A percentile compares a stretch with the other conserved stretches of the same genome.
phyloP scores from a whole-genome alignment of 2,329 filamentous ascomycete species.

The Akanthomyces lecanii region DNA sequence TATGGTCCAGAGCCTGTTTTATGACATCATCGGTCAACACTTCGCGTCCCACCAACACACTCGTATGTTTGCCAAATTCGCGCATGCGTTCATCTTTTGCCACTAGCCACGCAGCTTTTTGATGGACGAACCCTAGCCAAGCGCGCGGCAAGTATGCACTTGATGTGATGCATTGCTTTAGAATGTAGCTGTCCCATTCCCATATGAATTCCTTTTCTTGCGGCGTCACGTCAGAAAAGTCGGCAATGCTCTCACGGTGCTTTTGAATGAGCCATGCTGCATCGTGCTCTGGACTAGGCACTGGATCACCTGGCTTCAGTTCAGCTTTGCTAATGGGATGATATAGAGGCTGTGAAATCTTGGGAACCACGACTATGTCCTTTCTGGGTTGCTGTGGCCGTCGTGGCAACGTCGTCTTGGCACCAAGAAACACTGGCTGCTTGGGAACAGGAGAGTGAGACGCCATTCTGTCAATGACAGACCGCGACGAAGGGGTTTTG shows the following conservation, averaged over 20 bases:
- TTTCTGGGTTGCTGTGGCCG: slow-evolving; percentile 21
- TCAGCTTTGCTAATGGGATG: slow-evolving; percentile 53
- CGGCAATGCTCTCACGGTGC: slow-evolving; percentile 53
- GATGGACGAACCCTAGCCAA: slow-evolving; percentile 48
- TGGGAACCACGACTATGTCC: slow-evolving; percentile 41
- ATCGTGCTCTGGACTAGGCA: slow-evolving; percentile 43
- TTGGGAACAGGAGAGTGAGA: slow-evolving; percentile 23
- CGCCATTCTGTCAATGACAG: slow-evolving; percentile 21
- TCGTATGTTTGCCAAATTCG: slow-evolving; percentile 53
- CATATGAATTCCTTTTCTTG: slow-evolving; percentile 56
- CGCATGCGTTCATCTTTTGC: slow-evolving; percentile 43
- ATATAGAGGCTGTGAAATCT: slow-evolving; percentile 50
- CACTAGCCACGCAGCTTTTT: slow-evolving; percentile 51
- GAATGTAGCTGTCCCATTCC: slow-evolving; percentile 55
- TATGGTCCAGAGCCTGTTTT: slow-evolving; percentile 36
- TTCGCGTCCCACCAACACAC: slow-evolving; percentile 46
- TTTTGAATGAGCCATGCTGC: slow-evolving; percentile 55
- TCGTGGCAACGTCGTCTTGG: slow-evolving; percentile 1
- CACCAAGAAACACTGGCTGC: background rate
- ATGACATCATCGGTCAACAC: slow-evolving; percentile 43
- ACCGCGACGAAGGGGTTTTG: background rate
- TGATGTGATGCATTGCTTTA: slow-evolving; percentile 47
- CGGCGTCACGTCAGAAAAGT: slow-evolving; percentile 52
- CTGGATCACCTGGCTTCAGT: slow-evolving; percentile 44
- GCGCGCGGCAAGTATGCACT: slow-evolving; percentile 48